Evolutionary conservation across 176 grass and related monocot genomes (phyloP).

Genomic region (Eremochloa ophiuroides): DNA sequence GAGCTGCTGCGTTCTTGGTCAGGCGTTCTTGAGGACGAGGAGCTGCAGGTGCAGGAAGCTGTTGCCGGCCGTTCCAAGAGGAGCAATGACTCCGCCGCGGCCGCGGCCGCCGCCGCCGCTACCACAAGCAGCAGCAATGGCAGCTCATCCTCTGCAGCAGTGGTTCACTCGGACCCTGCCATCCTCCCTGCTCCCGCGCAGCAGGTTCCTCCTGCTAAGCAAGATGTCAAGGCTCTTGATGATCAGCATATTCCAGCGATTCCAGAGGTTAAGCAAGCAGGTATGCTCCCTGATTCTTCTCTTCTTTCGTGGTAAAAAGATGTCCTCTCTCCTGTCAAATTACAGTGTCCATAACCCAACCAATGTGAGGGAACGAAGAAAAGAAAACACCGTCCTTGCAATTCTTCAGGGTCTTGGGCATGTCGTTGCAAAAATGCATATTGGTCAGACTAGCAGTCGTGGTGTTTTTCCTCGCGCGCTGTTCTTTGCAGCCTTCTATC

Average conservation of each 20-base stretch:
- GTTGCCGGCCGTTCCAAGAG: neutral
- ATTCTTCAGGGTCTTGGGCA: neutral
- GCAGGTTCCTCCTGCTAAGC: neutral
- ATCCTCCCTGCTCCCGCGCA: neutral
- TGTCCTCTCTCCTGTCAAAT: neutral
- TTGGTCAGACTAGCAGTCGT: neutral
- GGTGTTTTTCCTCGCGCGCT: neutral
- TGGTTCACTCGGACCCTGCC: slow-evolving; percentile 32
- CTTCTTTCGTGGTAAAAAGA: neutral
- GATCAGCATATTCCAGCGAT: slow-evolving; percentile 15
- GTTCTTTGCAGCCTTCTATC: neutral
- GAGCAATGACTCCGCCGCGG: neutral
- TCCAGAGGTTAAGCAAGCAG: slow-evolving; percentile 30
- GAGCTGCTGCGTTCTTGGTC: neutral
- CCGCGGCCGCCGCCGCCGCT: neutral
- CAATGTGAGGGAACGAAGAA: neutral
- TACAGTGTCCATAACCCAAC: too few relatives aligned
- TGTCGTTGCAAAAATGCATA: slow-evolving; percentile 2
- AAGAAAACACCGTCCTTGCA: neutral
- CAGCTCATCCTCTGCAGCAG: neutral
- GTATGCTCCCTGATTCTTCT: neutral
- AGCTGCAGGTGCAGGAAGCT: slow-evolving; percentile 20
- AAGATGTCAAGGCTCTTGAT: neutral
- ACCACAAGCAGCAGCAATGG: neutral
- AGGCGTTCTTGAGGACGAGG: slow-evolving; percentile 37